phyloP scores from a whole-genome alignment of 768 basidiomycete genomes.

The Crepidotus variabilis region DNA sequence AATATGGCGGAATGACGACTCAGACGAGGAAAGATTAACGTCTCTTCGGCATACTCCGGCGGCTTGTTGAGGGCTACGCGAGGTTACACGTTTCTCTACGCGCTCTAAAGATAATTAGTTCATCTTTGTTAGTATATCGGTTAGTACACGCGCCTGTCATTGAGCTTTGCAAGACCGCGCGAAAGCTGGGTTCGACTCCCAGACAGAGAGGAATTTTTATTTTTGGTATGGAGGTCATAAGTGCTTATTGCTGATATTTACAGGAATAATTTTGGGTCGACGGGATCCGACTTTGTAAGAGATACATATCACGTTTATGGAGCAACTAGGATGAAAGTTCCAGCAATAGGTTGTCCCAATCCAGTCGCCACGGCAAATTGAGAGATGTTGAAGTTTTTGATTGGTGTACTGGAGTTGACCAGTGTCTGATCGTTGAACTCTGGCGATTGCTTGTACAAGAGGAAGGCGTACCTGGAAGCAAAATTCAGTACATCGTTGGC shows the following conservation, averaged over 20 bases:
- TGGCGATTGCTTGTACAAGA: slow-evolving; percentile 38
- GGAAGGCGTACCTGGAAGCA: slow-evolving; percentile 36
- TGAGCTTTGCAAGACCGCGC: slow-evolving; percentile 15
- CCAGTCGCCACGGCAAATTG: slow-evolving; percentile 33
- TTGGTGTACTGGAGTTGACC: slow-evolving; percentile 30
- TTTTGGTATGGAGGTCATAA: background rate
- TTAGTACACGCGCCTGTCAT: slow-evolving; percentile 50
- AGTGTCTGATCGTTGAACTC: slow-evolving; percentile 34
- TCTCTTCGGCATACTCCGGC: too few species aligned
- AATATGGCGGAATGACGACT: too few species aligned
- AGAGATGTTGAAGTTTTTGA: slow-evolving; percentile 36
- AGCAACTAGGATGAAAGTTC: slow-evolving; percentile 41
- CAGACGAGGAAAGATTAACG: too few species aligned
- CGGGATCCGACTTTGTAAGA: too few species aligned
- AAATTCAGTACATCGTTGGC: too few species aligned
- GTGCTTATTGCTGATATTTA: too few species aligned
- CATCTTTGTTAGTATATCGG: slow-evolving; percentile 38
- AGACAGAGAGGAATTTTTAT: slow-evolving; percentile 18
- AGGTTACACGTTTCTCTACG: too few species aligned
- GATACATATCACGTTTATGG: too few species aligned
- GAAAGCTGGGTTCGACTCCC: slow-evolving; percentile 29
- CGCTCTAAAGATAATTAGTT: too few species aligned
- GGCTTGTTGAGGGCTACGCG: too few species aligned
- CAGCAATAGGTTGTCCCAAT: slow-evolving; percentile 39
- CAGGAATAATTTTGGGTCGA: too few species aligned